Base-by-base conservation (phyloP, 257 asterid genomes). In the Henckelia pumila region DNA sequence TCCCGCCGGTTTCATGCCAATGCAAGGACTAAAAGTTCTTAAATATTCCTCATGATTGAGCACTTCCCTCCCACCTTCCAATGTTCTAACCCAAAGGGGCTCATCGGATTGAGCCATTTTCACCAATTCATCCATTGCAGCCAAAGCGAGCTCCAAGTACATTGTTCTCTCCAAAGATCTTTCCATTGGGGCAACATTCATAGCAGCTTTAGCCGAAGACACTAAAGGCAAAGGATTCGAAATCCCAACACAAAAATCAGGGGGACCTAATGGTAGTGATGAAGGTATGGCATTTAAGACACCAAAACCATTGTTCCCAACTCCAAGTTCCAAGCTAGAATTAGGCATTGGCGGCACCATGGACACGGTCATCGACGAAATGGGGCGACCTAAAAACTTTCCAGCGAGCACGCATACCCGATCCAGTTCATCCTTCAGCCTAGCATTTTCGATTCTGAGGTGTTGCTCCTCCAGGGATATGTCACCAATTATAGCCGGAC, bases 391-490 rank as follows among this genome's bases (percentile, higher is more conserved):
- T 22, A 83, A 56, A 62, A 83, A 83, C 76, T 83, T 83, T n/a
- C 86, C 88, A 9, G 88, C 88, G 6, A 83, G 84, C 6, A 82
- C 65, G 25, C 88, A 83, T 32, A 81, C 88, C 10, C 88, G 88
- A 68, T 83, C 88, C 6, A 83, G 55, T 60, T 83, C 88, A 8
- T 83, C 88, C 63, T 78, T 81, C 1, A 83, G 77, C 66, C 88
- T 49, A 0, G 81, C 86, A 61, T 83, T 83, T 53, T 83, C 88
- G 32, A 83, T 74, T 62, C 88, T 70, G 32, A 83, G 79, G 66
- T 83, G 88, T 59, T 83, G 88, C 60, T 81, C 84, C 76, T 83
- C 88, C 2, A 83, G 26, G 22, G 86, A 81, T 14, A 80, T 72
- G 50, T 83, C 88, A 7, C 88, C 88, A 7, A 83, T 81, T 53